Conservation (phyloP, 148 eudicot genomes). For the Heliosperma pusillum region DNA sequence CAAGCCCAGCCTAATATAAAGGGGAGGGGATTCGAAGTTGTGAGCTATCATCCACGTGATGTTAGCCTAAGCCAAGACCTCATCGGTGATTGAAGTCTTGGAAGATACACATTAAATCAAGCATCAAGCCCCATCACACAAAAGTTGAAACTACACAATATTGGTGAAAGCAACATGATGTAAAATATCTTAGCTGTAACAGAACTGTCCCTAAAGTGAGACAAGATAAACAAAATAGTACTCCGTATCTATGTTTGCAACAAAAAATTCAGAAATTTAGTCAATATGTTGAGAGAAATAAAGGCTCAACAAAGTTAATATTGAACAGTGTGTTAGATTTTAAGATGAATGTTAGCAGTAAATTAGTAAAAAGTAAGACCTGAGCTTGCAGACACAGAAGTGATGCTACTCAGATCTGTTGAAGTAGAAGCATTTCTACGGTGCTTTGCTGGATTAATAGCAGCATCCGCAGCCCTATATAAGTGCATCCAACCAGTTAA, state of each 20-base stretch:
- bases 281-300: not conserved
- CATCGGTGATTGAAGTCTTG: no score
- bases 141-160: not conserved
- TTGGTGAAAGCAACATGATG: not conserved
- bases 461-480: conserved; percentile 52
- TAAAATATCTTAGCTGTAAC: not conserved
- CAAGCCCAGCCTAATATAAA: no score
- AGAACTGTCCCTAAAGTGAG: not conserved
- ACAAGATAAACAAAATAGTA: not conserved
- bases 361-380: conserved; percentile 33
- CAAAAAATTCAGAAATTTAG: not conserved
- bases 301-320: not conserved
- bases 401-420: conserved; percentile 55
- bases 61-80: no score
- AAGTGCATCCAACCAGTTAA: conserved; percentile 12
- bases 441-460: conserved; percentile 43
- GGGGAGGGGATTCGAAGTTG: no score
- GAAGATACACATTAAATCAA: no score
- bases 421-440: conserved; percentile 61
- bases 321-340: not conserved
- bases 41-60: no score
- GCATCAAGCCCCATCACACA: not conserved
- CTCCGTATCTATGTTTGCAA: no score
- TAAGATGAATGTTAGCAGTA: not conserved
- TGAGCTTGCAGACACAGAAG: conserved; percentile 48